Evolutionary conservation across 768 basidiomycete genomes (phyloP).

Genomic region (Amanita fuliginea): DNA sequence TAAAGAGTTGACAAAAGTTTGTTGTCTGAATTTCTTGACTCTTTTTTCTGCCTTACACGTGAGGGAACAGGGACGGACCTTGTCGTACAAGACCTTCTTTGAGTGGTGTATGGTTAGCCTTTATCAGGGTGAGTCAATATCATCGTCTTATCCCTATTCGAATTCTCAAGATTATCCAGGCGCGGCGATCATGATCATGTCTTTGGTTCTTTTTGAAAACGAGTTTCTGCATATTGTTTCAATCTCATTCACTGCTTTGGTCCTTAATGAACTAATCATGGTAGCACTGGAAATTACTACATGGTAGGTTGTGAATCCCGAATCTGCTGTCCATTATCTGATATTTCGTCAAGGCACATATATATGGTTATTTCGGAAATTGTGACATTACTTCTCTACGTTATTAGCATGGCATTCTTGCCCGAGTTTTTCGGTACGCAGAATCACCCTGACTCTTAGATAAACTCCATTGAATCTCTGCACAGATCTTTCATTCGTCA

Average conservation of each 20-base stretch:
- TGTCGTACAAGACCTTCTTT: conserved; percentile 98
- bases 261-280: conserved; percentile 98
- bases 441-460: conserved; percentile 5
- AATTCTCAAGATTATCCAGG: conserved; percentile 31
- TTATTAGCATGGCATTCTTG: conserved; percentile 83
- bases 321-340: not conserved
- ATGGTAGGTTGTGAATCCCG: conserved; percentile 42
- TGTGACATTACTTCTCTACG: conserved; percentile 80
- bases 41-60: not conserved
- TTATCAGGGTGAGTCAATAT: conserved; percentile 67
- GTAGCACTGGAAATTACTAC: conserved; percentile 96
- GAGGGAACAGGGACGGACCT: conserved; percentile 63
- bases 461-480: conserved; percentile 1
- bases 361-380: conserved; percentile 94
- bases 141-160: not conserved
- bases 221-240: conserved; percentile 98
- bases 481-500: conserved; percentile 84
- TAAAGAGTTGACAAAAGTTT: conserved; percentile 92
- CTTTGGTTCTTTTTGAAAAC: conserved; percentile 89
- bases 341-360: conserved; percentile 51
- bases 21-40: conserved; percentile 4
- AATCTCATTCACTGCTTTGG: conserved; percentile 93
- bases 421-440: conserved; percentile 92
- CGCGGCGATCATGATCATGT: conserved; percentile 98
- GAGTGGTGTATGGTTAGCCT: conserved; percentile 95